Evolutionary conservation across 2,329 filamentous ascomycete genomes (phyloP), one percentile per base, ranked within the genome.

Genomic region (Didymella arachidicola): DNA sequence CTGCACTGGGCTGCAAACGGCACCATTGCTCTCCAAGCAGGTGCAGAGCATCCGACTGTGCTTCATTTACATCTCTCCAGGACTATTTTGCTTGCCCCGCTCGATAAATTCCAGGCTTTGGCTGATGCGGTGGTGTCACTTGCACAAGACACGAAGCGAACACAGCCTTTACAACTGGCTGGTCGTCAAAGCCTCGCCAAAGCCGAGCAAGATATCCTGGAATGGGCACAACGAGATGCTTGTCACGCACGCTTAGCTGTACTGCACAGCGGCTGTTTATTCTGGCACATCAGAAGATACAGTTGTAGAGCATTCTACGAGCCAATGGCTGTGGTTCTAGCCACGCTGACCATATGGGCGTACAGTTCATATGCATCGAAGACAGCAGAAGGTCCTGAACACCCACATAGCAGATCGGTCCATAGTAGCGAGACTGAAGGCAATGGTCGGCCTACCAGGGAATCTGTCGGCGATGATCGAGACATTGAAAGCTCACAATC

Each of bases 241-340:
- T 81, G 81, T 65, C 85, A 86, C 72, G 83, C 83, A 11, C 77
- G 84, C 10, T 73, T 85, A 0, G 80, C 83, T 12, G 79, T 83
- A 26, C 78, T 86, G 7, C 84, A 86, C 61, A 81, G 82, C 2
- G 84, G 83, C 2, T 78, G 78, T 3, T 69, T 81, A 0, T 81
- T 85, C 58, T 84, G 82, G 80, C 82, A 85, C 58, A 73, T 85
- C 1, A 78, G 82, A 12, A 75, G 81, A 14, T 84, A 81, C 63
- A 80, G 79, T 1, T 75, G 76, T 1, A 79, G 79, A 59, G 79
- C 77, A 3, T 84, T 83, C 56, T 79, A 82, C 59, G 81, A 84
- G 61, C 79, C 82, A 0, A 66, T 73, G 1, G 76, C 79, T 0
- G 75, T 79, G 0, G 81, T 79, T 52, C 70, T 83, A 2, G 80